These are phyloP conservation scores for Aspergillus terreus DNA, from an alignment of 2,329 filamentous ascomycete genomes.

Conservation along the genomic window DNA sequence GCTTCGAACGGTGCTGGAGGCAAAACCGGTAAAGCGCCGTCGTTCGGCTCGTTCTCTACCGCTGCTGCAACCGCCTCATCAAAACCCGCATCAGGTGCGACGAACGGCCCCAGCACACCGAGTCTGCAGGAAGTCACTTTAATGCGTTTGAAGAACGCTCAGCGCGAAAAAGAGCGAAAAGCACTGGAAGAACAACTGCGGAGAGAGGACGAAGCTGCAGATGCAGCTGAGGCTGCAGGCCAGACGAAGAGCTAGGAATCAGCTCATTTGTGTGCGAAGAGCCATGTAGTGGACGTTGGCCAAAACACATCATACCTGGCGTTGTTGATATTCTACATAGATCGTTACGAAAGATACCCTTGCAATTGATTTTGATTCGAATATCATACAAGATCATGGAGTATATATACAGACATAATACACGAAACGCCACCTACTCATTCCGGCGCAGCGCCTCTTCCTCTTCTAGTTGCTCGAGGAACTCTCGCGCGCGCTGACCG, in stretches of 20 bases:
- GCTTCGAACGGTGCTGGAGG: constrained; percentile 14
- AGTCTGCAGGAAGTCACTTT: constrained; percentile 49
- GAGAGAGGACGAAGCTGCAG: constrained; percentile 46
- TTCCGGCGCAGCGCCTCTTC: constrained; percentile 26
- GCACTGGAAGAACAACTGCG: constrained; percentile 52
- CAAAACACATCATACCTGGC: neutral
- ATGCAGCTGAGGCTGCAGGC: constrained; percentile 27
- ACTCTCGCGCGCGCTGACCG: constrained; percentile 31
- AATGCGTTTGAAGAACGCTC: constrained; percentile 56
- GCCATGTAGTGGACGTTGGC: no score
- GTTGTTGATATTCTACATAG: constrained; percentile 1
- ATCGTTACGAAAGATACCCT: constrained; percentile 21
- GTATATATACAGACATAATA: constrained; percentile 17
- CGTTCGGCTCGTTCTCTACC: constrained; percentile 41
- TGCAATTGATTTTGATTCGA: neutral
- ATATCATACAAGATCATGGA: constrained; percentile 19
- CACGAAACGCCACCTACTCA: constrained; percentile 14
- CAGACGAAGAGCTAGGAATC: no score
- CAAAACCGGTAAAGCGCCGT: constrained; percentile 34
- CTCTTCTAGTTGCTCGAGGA: constrained; percentile 36
- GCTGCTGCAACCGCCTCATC: constrained; percentile 24
- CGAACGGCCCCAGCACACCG: constrained; percentile 28
- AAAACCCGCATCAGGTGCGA: constrained; percentile 21
- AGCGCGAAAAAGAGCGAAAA: constrained; percentile 51
- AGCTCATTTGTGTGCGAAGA: no score